These are phyloP conservation scores for Colletotrichum gloeosporioides DNA, from an alignment of 2,329 filamentous ascomycete species.

Conservation along the genomic window DNA sequence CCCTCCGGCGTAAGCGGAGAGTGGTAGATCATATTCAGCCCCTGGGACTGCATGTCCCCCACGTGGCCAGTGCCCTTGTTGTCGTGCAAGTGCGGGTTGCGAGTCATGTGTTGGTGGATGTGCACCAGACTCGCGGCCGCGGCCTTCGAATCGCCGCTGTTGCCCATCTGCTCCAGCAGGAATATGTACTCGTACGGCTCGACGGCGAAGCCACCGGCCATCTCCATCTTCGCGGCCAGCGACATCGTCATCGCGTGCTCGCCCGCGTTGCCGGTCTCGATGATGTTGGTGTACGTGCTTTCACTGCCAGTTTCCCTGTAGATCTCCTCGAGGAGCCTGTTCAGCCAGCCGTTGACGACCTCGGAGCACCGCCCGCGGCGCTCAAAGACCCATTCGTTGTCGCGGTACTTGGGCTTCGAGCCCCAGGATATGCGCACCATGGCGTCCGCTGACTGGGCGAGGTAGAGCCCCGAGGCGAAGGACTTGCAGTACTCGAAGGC, in stretches of 20 bases:
- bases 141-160: not conserved
- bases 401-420: not conserved
- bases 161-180: not conserved
- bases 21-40: not conserved
- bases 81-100: conserved; percentile 5
- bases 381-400: not conserved
- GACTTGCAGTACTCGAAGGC: conserved; percentile 4
- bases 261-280: not conserved
- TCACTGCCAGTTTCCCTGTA: not conserved
- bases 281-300: not conserved
- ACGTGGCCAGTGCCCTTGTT: conserved; percentile 11
- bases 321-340: not conserved
- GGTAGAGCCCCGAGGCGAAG: not conserved
- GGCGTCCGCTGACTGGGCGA: not conserved
- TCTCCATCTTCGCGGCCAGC: not conserved
- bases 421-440: conserved; percentile 5
- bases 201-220: conserved; percentile 2
- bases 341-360: not conserved
- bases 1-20: not conserved
- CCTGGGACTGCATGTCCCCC: not conserved
- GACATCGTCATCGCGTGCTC: conserved; percentile 6
- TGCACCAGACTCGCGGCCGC: not conserved
- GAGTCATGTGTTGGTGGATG: conserved; percentile 3
- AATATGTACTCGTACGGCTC: conserved; percentile 4
- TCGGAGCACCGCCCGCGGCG: not conserved